phyloP scores from a whole-genome alignment of 2,329 filamentous ascomycete genomes.

The Trichoderma breve region DNA sequence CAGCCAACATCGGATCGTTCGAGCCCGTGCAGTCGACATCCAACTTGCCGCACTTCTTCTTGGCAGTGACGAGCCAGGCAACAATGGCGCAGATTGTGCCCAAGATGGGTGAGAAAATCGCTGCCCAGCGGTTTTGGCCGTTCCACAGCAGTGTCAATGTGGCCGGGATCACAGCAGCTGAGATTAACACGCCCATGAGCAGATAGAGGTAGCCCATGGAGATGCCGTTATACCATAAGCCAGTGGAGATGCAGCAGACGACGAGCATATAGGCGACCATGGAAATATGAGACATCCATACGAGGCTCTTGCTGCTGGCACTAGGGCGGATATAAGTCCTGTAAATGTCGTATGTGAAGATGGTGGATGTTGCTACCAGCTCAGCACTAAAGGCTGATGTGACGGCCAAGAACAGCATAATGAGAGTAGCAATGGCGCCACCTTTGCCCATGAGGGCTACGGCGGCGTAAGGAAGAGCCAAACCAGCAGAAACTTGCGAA shows the following conservation, averaged over 20 bases:
- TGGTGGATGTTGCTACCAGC: slow-evolving; percentile 82
- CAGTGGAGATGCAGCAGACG: slow-evolving; percentile 76
- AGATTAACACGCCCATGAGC: slow-evolving; percentile 90
- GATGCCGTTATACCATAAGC: slow-evolving; percentile 70
- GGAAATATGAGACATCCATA: slow-evolving; percentile 73
- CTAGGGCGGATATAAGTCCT: slow-evolving; percentile 79
- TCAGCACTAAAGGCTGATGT: slow-evolving; percentile 81
- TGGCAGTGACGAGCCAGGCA: slow-evolving; percentile 73
- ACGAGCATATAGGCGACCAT: slow-evolving; percentile 70
- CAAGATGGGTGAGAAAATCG: slow-evolving; percentile 64
- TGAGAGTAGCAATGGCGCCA: slow-evolving; percentile 72
- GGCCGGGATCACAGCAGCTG: slow-evolving; percentile 77
- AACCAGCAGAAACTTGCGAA: slow-evolving; percentile 74
- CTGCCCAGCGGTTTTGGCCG: slow-evolving; percentile 72
- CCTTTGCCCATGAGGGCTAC: slow-evolving; percentile 79
- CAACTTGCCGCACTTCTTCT: slow-evolving; percentile 65
- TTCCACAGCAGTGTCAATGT: slow-evolving; percentile 79
- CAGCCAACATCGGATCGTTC: slow-evolving; percentile 84
- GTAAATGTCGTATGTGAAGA: slow-evolving; percentile 84
- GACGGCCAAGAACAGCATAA: slow-evolving; percentile 88
- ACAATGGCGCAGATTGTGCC: slow-evolving; percentile 65
- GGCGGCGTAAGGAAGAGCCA: slow-evolving; percentile 82
- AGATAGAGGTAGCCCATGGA: slow-evolving; percentile 87
- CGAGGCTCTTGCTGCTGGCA: slow-evolving; percentile 72
- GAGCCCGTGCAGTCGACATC: slow-evolving; percentile 73